Evolutionary conservation across 2,329 filamentous ascomycete species (phyloP).

Genomic region (Ceratocystis ficicola): DNA sequence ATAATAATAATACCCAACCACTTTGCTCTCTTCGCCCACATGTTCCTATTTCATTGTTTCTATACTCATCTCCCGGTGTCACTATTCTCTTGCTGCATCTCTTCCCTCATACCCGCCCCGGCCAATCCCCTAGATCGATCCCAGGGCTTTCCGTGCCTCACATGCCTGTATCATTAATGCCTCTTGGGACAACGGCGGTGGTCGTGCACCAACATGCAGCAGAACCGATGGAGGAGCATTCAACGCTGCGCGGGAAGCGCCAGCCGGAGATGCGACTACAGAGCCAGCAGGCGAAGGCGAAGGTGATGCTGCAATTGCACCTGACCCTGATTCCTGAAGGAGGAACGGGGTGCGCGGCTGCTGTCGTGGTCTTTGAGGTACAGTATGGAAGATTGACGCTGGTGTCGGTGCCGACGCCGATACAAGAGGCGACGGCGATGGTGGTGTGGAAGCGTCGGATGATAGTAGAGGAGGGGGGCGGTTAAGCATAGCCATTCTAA

Average conservation of each 20-base stretch:
- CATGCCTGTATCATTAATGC: slow-evolving; percentile 12
- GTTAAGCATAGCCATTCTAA: slow-evolving; percentile 2
- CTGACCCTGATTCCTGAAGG: not conserved
- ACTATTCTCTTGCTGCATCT: not conserved
- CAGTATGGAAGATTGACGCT: not conserved
- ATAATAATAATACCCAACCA: not conserved
- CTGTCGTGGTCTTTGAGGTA: slow-evolving; percentile 6
- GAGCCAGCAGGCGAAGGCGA: not conserved
- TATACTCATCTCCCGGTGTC: not conserved
- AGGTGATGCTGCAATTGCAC: not conserved
- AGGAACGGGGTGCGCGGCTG: slow-evolving; percentile 12
- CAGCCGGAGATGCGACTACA: not conserved
- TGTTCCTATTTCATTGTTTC: not conserved
- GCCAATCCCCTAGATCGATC: slow-evolving; percentile 11
- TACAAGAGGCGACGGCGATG: not conserved
- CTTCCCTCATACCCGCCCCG: not conserved
- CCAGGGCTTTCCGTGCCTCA: slow-evolving; percentile 10
- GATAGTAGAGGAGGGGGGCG: slow-evolving; percentile 11
- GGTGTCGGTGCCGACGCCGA: not conserved
- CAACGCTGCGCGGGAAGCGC: not conserved
- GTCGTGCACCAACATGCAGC: slow-evolving; percentile 3
- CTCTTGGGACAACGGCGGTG: slow-evolving; percentile 13
- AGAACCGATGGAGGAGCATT: not conserved
- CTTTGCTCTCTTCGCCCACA: not conserved
- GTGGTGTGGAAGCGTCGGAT: not conserved